phyloP scores from a whole-genome alignment of 306 rosid species.

The Trichosanthes cucumerina region DNA sequence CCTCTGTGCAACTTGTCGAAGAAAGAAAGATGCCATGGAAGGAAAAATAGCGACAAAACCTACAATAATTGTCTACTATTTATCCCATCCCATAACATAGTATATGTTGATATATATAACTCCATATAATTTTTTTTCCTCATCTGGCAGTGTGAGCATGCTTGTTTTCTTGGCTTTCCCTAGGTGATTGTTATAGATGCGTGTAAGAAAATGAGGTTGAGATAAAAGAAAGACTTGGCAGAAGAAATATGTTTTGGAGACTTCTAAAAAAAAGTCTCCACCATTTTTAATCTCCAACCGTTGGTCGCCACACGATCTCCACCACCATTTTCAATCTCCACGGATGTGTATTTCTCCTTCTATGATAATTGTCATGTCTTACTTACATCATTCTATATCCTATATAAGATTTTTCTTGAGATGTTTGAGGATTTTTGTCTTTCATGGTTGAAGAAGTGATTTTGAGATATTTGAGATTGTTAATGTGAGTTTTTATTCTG shows the following conservation, averaged over 20 bases:
- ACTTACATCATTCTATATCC: too few species aligned
- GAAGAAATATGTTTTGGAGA: constrained; percentile 30
- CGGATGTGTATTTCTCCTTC: too few species aligned
- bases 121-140: constrained; percentile 18
- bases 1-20: constrained; percentile 70
- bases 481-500: background rate
- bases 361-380: too few species aligned
- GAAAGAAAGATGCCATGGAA: constrained; percentile 96
- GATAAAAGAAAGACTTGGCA: constrained; percentile 29
- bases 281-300: too few species aligned
- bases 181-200: constrained; percentile 38
- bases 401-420: too few species aligned
- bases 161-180: constrained; percentile 24
- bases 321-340: too few species aligned
- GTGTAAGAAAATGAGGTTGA: constrained; percentile 68
- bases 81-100: constrained; percentile 31
- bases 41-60: constrained; percentile 72
- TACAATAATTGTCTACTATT: constrained; percentile 45
- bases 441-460: too few species aligned
- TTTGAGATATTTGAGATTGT: background rate
- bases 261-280: constrained; percentile 27
- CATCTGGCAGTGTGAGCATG: constrained; percentile 76
- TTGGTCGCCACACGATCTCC: too few species aligned
- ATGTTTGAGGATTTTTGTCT: too few species aligned
- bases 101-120: constrained; percentile 41